Evolutionary conservation across 1,284 basidiomycete species (phyloP).

Genomic region (Trichosporon ovoides): DNA sequence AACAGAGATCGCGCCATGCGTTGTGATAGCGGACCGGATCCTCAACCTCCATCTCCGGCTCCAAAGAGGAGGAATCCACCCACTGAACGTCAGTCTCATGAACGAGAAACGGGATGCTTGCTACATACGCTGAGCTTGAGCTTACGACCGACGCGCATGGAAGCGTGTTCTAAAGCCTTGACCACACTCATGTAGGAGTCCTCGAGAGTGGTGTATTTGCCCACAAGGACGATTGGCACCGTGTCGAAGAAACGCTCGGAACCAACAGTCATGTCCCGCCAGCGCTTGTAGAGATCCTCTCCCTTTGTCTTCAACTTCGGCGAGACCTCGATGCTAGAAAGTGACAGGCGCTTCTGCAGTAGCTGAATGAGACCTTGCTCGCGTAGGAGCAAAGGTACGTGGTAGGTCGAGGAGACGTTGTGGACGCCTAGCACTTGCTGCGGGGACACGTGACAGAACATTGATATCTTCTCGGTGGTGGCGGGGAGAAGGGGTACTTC

Average conservation of each 20-base stretch:
- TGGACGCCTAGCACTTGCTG: constrained; percentile 96
- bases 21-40: constrained; percentile 90
- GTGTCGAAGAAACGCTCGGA: constrained; percentile 89
- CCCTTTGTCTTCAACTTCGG: constrained; percentile 61
- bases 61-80: constrained; percentile 95
- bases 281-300: constrained; percentile 61
- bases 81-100: constrained; percentile 58
- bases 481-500: constrained; percentile 63
- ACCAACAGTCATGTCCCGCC: constrained; percentile 78
- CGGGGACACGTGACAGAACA: constrained; percentile 96
- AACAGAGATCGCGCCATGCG: constrained; percentile 88
- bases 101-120: not conserved
- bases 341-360: constrained; percentile 73
- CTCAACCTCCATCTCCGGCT: constrained; percentile 68
- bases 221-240: constrained; percentile 87
- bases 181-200: constrained; percentile 99
- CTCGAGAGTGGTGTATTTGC: constrained; percentile 95
- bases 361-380: constrained; percentile 87
- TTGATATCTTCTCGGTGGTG: constrained; percentile 93
- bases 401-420: constrained; percentile 94
- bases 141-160: constrained; percentile 82
- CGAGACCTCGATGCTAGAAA: constrained; percentile 60
- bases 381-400: constrained; percentile 88
- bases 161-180: constrained; percentile 95
- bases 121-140: constrained; percentile 65